Percentiles rank a stretch among this genome's conserved stretches.
Conservation (phyloP, 2,329 filamentous ascomycete species). For the Monosporascus cannonballus region DNA sequence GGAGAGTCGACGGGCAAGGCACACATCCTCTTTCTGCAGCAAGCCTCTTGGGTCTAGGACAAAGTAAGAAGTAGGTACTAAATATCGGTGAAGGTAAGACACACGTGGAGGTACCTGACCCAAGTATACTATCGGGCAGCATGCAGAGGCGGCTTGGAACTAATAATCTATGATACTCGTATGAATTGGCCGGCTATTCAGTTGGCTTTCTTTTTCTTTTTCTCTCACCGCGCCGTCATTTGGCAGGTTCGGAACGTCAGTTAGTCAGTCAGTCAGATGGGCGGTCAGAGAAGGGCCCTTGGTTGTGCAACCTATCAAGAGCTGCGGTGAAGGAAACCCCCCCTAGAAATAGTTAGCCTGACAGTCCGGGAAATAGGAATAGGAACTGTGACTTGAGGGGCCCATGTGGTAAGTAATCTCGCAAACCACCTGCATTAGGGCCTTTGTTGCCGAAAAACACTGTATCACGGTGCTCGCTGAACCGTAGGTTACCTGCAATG, state of each 20-base stretch:
- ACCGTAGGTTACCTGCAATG: background rate
- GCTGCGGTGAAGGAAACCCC: background rate
- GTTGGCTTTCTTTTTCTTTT: background rate
- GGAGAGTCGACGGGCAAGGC: slow-evolving; percentile 18
- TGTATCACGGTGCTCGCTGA: background rate
- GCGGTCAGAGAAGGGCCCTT: background rate
- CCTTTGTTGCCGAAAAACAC: background rate
- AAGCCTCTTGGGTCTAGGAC: slow-evolving; percentile 25
- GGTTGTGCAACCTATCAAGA: background rate
- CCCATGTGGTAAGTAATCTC: too few relatives aligned
- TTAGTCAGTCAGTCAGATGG: background rate
- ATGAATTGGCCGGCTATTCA: background rate
- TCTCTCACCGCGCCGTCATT: background rate
- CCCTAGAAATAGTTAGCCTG: background rate
- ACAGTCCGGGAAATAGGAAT: too few relatives aligned
- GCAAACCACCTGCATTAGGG: background rate
- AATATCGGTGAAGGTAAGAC: slow-evolving; percentile 32
- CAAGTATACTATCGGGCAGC: background rate
- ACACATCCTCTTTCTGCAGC: slow-evolving; percentile 23
- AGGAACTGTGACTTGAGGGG: too few relatives aligned
- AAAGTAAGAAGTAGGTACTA: slow-evolving; percentile 17
- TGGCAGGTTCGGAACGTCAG: background rate
- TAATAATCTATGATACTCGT: background rate
- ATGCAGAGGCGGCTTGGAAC: background rate
- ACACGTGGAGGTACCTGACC: slow-evolving; percentile 6